These are phyloP conservation scores for Paecilomyces fulvus DNA, from an alignment of 2,329 filamentous ascomycete species.

Conservation along the genomic window DNA sequence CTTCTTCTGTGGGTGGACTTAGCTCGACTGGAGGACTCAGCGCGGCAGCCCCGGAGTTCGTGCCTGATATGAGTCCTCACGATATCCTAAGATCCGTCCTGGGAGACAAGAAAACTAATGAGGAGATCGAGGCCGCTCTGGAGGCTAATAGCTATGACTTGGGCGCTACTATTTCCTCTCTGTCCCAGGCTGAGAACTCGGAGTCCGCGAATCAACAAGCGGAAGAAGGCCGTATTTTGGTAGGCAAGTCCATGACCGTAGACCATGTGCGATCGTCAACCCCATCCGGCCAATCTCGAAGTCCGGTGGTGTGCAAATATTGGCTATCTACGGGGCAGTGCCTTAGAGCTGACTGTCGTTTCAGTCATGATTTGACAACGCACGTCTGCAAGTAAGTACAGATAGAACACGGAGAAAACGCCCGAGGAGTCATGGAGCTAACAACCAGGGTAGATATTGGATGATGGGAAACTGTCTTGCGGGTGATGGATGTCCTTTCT, in stretches of 20 bases:
- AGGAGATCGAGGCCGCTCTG: conserved; percentile 88
- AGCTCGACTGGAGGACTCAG: conserved; percentile 61
- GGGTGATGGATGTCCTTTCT: conserved; percentile 91
- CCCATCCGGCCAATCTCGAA: conserved; percentile 67
- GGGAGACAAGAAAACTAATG: conserved; percentile 78
- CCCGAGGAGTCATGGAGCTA: not conserved
- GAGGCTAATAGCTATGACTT: conserved; percentile 87
- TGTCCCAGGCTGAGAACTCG: conserved; percentile 65
- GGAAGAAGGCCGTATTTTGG: conserved; percentile 59
- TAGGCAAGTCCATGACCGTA: conserved; percentile 82
- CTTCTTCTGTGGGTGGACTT: conserved; percentile 67
- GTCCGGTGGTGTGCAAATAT: conserved; percentile 91
- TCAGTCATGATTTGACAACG: conserved; percentile 91
- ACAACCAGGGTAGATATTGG: conserved; percentile 57
- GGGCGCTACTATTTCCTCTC: conserved; percentile 77
- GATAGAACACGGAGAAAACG: not conserved
- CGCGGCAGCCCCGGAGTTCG: conserved; percentile 73
- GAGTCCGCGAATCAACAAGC: conserved; percentile 42
- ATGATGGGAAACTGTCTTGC: conserved; percentile 91
- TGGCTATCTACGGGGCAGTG: conserved; percentile 94
- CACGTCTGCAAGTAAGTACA: conserved; percentile 90
- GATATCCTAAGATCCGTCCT: conserved; percentile 95
- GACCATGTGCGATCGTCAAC: conserved; percentile 65
- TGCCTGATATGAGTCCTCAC: conserved; percentile 90
- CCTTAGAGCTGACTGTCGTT: conserved; percentile 88